A percentile compares a stretch with the other conserved stretches of the same genome.
These are phyloP conservation scores for Sparassis latifolia DNA, from an alignment of 1,284 basidiomycete genomes.

Conservation along the genomic window DNA sequence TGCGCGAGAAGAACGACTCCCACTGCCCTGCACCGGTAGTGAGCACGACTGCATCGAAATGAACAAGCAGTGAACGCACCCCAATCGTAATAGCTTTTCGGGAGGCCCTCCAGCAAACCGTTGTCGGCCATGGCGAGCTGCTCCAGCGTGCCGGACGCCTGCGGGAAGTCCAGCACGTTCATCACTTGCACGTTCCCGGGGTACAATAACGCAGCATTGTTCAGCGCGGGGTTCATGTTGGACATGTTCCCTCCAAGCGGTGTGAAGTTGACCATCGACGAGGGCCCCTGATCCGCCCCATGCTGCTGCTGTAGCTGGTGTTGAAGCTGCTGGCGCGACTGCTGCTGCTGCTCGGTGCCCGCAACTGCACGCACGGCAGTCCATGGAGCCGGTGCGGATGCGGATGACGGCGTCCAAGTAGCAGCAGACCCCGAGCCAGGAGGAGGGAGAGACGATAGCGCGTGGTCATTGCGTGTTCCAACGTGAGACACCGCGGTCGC, in stretches of 20 bases:
- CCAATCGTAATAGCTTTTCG: slow-evolving; percentile 86
- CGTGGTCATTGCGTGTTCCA: slow-evolving; percentile 19
- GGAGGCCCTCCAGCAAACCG: slow-evolving; percentile 73
- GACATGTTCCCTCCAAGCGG: slow-evolving; percentile 33
- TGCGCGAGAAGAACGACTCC: slow-evolving; percentile 64
- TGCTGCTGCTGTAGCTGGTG: slow-evolving; percentile 8
- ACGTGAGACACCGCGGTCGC: slow-evolving; percentile 21
- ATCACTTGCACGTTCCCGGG: slow-evolving; percentile 63
- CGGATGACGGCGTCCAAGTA: slow-evolving; percentile 8
- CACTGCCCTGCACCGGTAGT: slow-evolving; percentile 51
- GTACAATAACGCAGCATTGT: slow-evolving; percentile 17
- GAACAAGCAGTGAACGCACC: slow-evolving; percentile 37
- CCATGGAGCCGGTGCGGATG: slow-evolving; percentile 5
- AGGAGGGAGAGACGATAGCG: slow-evolving; percentile 22
- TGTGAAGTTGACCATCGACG: slow-evolving; percentile 48
- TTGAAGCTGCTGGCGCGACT: slow-evolving; percentile 6
- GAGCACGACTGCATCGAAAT: slow-evolving; percentile 4
- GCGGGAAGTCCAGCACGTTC: slow-evolving; percentile 61
- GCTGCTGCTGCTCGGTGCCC: slow-evolving; percentile 6
- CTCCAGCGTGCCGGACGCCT: slow-evolving; percentile 46
- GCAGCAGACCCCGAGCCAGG: slow-evolving; percentile 9
- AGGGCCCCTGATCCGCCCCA: slow-evolving; percentile 1
- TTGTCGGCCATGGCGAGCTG: slow-evolving; percentile 64
- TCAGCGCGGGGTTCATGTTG: slow-evolving; percentile 60
- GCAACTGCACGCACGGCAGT: background rate